A percentile compares a stretch with the other conserved stretches of the same genome.
Evolutionary conservation across 306 rosid genomes (phyloP).

Genomic region (Quercus ilex): DNA sequence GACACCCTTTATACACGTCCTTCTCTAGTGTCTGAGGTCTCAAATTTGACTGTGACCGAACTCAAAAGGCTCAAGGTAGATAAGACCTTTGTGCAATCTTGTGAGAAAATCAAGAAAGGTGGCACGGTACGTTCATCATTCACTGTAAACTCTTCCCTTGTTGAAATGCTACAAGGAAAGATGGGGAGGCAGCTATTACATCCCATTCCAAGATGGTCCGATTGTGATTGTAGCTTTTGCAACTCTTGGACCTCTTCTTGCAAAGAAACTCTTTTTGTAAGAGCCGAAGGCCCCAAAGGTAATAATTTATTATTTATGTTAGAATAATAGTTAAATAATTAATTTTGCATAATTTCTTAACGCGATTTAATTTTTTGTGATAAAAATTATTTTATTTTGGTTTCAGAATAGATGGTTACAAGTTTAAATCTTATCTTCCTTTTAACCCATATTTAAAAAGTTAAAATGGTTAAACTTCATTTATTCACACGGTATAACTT

Average conservation of each 20-base stretch:
- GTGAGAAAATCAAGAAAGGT: slow-evolving; percentile 14
- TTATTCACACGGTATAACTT: too few relatives aligned
- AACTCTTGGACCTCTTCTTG: slow-evolving; percentile 54
- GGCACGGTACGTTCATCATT: slow-evolving; percentile 28
- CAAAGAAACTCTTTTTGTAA: slow-evolving; percentile 60
- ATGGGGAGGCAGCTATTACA: slow-evolving; percentile 30
- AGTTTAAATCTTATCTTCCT: too few relatives aligned
- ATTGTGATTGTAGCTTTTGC: slow-evolving; percentile 76
- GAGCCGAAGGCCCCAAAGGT: slow-evolving; percentile 56
- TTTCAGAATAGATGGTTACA: too few relatives aligned
- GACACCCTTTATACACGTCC: slow-evolving; percentile 85
- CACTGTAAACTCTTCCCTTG: slow-evolving; percentile 55
- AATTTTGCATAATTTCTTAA: too few relatives aligned
- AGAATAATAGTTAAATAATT: too few relatives aligned
- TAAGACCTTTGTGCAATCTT: neutral
- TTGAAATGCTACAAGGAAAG: slow-evolving; percentile 82
- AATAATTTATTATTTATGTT: neutral
- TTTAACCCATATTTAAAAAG: too few relatives aligned
- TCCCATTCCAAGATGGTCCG: slow-evolving; percentile 78
- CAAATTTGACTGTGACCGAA: slow-evolving; percentile 46
- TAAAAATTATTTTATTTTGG: too few relatives aligned
- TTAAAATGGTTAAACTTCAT: too few relatives aligned
- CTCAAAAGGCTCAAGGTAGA: slow-evolving; percentile 36
- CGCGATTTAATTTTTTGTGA: too few relatives aligned
- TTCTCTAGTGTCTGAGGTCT: slow-evolving; percentile 59